phyloP scores from a whole-genome alignment of 805 yeast genomes.

The Lipomyces starkeyi region DNA sequence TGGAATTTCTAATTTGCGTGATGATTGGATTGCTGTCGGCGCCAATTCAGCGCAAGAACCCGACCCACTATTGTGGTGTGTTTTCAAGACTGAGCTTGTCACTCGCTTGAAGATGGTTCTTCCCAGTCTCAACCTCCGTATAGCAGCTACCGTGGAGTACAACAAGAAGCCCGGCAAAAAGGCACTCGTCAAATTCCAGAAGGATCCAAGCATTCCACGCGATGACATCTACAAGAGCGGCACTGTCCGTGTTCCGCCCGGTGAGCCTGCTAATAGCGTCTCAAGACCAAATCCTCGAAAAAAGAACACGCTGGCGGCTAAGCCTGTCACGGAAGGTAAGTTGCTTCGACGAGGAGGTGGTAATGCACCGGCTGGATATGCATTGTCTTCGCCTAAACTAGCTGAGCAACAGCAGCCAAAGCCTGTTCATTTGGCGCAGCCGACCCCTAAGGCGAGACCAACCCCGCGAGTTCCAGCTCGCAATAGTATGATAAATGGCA shows the following conservation, averaged over 20 bases:
- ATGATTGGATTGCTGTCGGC: constrained; percentile 87
- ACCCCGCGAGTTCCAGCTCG: constrained; percentile 36
- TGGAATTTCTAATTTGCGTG: constrained; percentile 76
- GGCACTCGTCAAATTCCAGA: constrained; percentile 72
- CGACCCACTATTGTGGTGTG: constrained; percentile 79
- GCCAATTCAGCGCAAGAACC: constrained; percentile 61
- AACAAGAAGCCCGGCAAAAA: constrained; percentile 87
- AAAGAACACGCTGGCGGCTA: constrained; percentile 40
- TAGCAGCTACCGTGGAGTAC: constrained; percentile 77
- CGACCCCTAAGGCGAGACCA: constrained; percentile 28
- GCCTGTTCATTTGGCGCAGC: constrained; percentile 4
- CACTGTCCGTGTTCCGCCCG: constrained; percentile 78
- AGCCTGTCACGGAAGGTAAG: constrained; percentile 30
- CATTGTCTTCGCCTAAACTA: constrained; percentile 29
- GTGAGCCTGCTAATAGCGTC: constrained; percentile 73
- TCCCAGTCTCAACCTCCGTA: constrained; percentile 61
- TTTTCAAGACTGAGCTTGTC: constrained; percentile 86
- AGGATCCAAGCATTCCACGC: constrained; percentile 68
- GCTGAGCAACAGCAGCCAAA: constrained; percentile 28
- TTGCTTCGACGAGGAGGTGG: constrained; percentile 41
- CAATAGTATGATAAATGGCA: constrained; percentile 32
- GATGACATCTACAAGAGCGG: constrained; percentile 88
- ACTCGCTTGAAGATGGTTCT: constrained; percentile 72
- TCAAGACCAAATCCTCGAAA: constrained; percentile 79
- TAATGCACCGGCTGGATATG: constrained; percentile 44